Base-by-base conservation (phyloP, 768 basidiomycete genomes). In the Nevesoporus exiguus region DNA sequence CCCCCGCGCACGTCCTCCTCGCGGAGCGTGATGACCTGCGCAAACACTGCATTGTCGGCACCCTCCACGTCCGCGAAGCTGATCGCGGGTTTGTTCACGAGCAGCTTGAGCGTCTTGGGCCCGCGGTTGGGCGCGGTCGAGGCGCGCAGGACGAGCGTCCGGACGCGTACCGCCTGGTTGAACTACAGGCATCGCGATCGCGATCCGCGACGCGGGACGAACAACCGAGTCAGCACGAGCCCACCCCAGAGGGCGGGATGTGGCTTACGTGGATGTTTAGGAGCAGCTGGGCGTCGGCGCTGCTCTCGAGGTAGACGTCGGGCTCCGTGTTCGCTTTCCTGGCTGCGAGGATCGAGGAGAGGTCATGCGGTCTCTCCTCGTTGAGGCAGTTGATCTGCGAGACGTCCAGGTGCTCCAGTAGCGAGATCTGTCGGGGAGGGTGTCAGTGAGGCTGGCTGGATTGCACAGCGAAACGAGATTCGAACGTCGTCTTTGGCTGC, bases 231-330 rank as follows among this genome's bases (percentile, higher is more conserved):
- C 33, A 34, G 33, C 33, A 5, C 30, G 30, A 6, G 5, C 30
- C 6, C 10, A 30, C 6, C 10, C 30, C 6, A 10, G 30, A 30
- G 30, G 30, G 30, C 13, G 33, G 2, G 34, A 36, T 10, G 5
- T 22, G 21, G 14, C 82, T 60, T 62, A 88, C 86, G n/a, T 78
- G 75, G 50, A 90, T 77, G 60, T 74, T 87, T 45, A 90, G 54
- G 24, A 90, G 71, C 7, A 90, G 75, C 66, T 90, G 84, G 59
- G 85, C 88, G 58, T 90, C 88, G 2, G 78, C 81, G 64, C 90
- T 86, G 61, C 85, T 87, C 56, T 80, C 73, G 51, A 90, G 75
- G 67, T 78, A 84, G 52, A 52, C 27, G 70, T 71, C n/a, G 19
- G 51, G 37, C 27, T 73, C 61, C 2, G 72, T 74, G 67, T 86